Base-by-base conservation (phyloP, 2,329 filamentous ascomycete species). In the Colletotrichum sp. region DNA sequence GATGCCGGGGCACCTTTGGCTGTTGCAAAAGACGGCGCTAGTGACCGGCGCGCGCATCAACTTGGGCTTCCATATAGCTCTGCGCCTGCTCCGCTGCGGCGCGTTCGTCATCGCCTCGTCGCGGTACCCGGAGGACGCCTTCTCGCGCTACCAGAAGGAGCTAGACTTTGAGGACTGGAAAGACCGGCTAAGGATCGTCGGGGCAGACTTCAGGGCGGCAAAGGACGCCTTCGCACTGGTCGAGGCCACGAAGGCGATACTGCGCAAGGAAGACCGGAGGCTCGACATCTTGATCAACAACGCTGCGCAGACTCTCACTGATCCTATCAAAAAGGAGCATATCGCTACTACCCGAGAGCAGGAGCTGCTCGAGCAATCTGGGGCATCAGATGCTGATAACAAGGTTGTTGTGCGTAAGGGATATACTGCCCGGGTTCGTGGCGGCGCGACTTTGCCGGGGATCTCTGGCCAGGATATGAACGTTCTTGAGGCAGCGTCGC, bases 251-350 rank as follows among this genome's bases (percentile, higher is more conserved):
- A 60, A 32, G 18, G 64, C 62, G 8, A 66, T 81, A n/a, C 55
- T 84, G 24, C 15, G 28, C 6, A 16, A 59, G 26, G 75, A 63
- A 49, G 59, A 69, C 12, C 64, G 65, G 32, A 63, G 21, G 39
- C 77, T 86, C 12, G 79, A 85, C 73, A 80, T 86, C 8, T 67
- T 86, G 60, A 81, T 86, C 77, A 86, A 85, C 64, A 86, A 86
- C 65, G 85, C 85, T 3, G 84, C 85, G 5, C 84, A 85, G 76
- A 85, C 83, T 1, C 73, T 85, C 52, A 85, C 83, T 0, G 85
- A 86, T 59, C 80, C 82, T 9, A 57, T 84, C 12, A 72, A 76
- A 44, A 81, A 79, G 34, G 83, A 85, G 62, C 52, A 79, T n/a
- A 76, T 85, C 81, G 84, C 78, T 18, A 28, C 18, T 28, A 18